Evolutionary conservation across 345 rosid species (phyloP), one percentile per base, ranked within the genome.

Genomic region (Citrus maxima): DNA sequence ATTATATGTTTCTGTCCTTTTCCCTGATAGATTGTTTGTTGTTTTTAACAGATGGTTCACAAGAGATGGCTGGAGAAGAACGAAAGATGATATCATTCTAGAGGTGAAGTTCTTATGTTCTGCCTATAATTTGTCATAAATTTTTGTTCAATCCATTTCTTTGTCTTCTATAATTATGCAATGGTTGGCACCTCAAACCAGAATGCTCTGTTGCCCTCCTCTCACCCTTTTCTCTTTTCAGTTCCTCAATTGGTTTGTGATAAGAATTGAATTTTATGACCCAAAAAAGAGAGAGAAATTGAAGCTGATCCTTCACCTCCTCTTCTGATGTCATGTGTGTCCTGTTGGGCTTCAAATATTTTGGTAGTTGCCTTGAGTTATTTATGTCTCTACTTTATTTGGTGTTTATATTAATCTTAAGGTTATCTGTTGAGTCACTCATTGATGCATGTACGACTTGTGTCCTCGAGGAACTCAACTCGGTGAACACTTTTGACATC

Each of bases 31-130:
- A 46, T 72, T 79, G 40, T 58, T 80, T 46, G 19, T 75, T 85
- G 59, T 72, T 85, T 61, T 74, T 77, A 35, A 75, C 85, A 96
- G 98, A 83, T 96, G 89, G 90, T 94, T 96, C 78, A 96, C 97
- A 67, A 90, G 83, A 88, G 74, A 82, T 66, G 99, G 98, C 74
- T 94, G 99, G 99, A 78, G 69, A 85, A 91, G 97, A 89, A 94
- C 98, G 6, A 96, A 96, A 87, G 97, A 90, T 2, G 98, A 96
- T 73, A 49, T 91, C 66, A 76, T 91, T 58, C 64, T 90, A 35
- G 94, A 96, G 98, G 98, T 96, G 75, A 80, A 25, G 7, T 40
- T 73, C 71, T 55, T 61, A 38, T 21, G 16, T 64, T 68, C 73
- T 54, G 67, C 61, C 46, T 73, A 16, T 24, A 32, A 35, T 72